A percentile compares a stretch with the other conserved stretches of the same genome.
These are phyloP conservation scores for Phialocephala sp. DNA, from an alignment of 2,329 filamentous ascomycete species.

Conservation along the genomic window DNA sequence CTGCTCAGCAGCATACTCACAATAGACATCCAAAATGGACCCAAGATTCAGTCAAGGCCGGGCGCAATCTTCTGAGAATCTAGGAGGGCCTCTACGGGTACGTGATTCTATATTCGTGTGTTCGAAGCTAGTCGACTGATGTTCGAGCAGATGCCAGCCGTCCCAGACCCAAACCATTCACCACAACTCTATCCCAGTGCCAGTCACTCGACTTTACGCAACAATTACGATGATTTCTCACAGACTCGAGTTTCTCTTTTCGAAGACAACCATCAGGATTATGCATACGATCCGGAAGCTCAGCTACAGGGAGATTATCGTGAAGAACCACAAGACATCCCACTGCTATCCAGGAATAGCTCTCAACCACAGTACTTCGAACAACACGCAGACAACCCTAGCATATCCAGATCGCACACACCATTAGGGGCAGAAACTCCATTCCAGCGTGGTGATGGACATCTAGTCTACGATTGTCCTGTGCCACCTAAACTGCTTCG, in stretches of 20 bases:
- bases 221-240: background rate
- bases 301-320: background rate
- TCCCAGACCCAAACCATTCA: constrained; percentile 7
- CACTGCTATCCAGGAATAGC: constrained; percentile 22
- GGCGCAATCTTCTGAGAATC: background rate
- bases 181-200: constrained; percentile 2
- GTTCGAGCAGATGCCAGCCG: background rate
- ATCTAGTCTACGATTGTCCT: constrained; percentile 33
- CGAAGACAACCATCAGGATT: background rate
- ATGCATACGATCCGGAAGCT: constrained; percentile 4
- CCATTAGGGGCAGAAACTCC: constrained; percentile 3
- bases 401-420: background rate
- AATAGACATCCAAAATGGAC: background rate
- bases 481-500: constrained; percentile 31
- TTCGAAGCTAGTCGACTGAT: background rate
- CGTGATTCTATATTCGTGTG: background rate
- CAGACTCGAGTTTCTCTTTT: background rate
- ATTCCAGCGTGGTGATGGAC: constrained; percentile 8
- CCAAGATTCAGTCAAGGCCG: background rate
- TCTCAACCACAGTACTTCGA: constrained; percentile 23
- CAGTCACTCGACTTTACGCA: background rate
- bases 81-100: constrained; percentile 6
- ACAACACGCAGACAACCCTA: constrained; percentile 10
- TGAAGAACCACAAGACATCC: constrained; percentile 28
- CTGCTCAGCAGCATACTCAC: background rate